A percentile compares a stretch with the other conserved stretches of the same genome.
Evolutionary conservation across 2,329 filamentous ascomycete species (phyloP).

Genomic region (Colletotrichum incanum): DNA sequence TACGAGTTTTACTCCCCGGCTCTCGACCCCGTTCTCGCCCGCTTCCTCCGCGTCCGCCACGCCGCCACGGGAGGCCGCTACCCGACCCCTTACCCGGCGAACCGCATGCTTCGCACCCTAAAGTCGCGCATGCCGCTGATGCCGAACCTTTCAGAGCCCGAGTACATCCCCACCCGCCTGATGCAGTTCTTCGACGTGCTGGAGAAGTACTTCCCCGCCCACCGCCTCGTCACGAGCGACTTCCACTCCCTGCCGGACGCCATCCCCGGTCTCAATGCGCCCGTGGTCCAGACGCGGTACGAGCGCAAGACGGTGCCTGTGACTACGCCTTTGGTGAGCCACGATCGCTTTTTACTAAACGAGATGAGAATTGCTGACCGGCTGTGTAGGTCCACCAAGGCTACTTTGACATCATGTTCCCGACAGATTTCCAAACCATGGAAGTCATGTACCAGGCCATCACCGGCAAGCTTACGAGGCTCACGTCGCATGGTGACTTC

Average conservation of each 20-base stretch:
- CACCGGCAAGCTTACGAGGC: constrained; percentile 90
- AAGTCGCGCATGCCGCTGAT: constrained; percentile 78
- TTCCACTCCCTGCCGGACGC: constrained; percentile 90
- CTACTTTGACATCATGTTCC: constrained; percentile 99
- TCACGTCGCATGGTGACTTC: constrained; percentile 91
- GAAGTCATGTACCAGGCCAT: constrained; percentile 94
- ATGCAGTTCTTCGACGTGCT: constrained; percentile 98
- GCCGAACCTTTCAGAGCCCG: constrained; percentile 83
- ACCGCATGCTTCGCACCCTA: constrained; percentile 72
- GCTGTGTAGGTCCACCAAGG: constrained; percentile 87
- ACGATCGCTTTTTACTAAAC: background rate
- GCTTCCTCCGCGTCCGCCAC: constrained; percentile 88
- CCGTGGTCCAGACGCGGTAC: constrained; percentile 96
- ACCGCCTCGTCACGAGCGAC: constrained; percentile 90
- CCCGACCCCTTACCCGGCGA: constrained; percentile 72
- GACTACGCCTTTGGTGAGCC: constrained; percentile 86
- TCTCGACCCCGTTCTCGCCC: constrained; percentile 85
- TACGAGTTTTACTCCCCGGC: constrained; percentile 91
- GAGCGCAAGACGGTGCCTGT: constrained; percentile 90
- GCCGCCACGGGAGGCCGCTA: constrained; percentile 78
- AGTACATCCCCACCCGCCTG: constrained; percentile 94
- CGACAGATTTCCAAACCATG: constrained; percentile 92
- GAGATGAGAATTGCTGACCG: constrained; percentile 12
- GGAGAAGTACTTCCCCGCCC: constrained; percentile 88
- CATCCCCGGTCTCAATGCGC: constrained; percentile 87